Evolutionary conservation across 2,329 filamentous ascomycete genomes (phyloP).

Genomic region (Cladophialophora yegresii): DNA sequence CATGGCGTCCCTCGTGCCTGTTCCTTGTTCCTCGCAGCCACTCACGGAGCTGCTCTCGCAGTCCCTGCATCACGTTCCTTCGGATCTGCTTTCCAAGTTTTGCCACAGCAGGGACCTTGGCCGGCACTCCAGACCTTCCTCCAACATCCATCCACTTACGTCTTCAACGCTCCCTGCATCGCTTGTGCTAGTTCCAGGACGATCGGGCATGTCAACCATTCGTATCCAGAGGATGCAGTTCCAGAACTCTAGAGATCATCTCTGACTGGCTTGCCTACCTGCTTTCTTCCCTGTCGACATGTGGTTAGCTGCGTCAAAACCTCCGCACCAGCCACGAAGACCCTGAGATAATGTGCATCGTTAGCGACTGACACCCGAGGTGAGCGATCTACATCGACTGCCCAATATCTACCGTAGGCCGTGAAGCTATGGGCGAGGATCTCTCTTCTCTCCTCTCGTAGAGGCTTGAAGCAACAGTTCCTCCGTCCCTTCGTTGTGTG

Average conservation of each 20-base stretch:
- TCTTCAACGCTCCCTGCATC: conserved; percentile 5
- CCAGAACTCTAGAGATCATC: conserved; percentile 24
- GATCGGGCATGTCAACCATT: conserved; percentile 7
- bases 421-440: conserved; percentile 5
- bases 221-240: conserved; percentile 14
- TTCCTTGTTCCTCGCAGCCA: conserved; percentile 8
- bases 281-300: conserved; percentile 17
- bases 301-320: conserved; percentile 9
- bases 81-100: conserved; percentile 12
- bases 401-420: conserved; percentile 14
- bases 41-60: neutral
- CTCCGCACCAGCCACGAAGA: neutral
- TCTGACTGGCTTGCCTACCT: conserved; percentile 20
- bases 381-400: conserved; percentile 4
- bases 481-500: neutral
- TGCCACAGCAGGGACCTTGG: neutral
- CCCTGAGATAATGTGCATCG: conserved; percentile 5
- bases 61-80: neutral
- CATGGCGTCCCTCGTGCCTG: conserved; percentile 1
- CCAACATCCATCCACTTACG: conserved; percentile 17
- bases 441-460: conserved; percentile 10
- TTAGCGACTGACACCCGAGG: conserved; percentile 2
- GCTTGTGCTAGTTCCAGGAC: conserved; percentile 9
- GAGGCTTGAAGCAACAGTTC: neutral
- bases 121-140: conserved; percentile 16